Base-by-base conservation (phyloP, 2,329 filamentous ascomycete species). In the Hyphodiscus sp. region DNA sequence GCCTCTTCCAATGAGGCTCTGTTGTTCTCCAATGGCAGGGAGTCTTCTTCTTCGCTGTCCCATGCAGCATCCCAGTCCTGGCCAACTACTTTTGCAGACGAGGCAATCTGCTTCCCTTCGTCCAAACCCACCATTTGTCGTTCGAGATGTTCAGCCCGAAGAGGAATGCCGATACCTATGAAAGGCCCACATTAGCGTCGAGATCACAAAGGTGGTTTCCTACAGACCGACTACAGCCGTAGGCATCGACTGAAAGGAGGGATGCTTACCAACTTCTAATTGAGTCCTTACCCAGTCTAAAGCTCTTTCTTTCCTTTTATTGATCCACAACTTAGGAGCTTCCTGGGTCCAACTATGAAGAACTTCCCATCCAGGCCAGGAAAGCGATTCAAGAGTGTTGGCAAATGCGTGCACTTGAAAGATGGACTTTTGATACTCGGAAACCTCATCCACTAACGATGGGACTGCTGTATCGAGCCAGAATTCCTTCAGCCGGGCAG, bases 401-500 rank as follows among this genome's bases (percentile, higher is more conserved):
- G 85, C 86, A 63, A 97, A 87, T 0, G 71, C 68, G 23, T 76
- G 74, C 0, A 89, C 81, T 43, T 80, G 74, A 41, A 80, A 76
- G n/a, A 95, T 78, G 7, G 84, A 79, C 1, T 74, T 73, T 63
- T 95, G 83, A 63, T 96, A 96, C 1, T 73, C 74, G 9, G 76
- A 74, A 69, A 96, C 83, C 11, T 86, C 83, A 11, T 79, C 75
- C 11, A 96, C 74, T 0, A 87, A 85, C 1, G 85, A 75, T 1
- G 94, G 92, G 0, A 99, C 85, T 1, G 83, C 81, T 15, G 82
- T 78, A 30, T 88, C 81, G 8, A 99, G 77, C 86, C 90, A 95
- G 4, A 79, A 75, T 4, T 79, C 79, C 42, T 90, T 85, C 11
- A 96, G 76, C 20, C 81, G 80, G 6, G 81, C 77, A 9, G 85